Evolutionary conservation across 306 rosid species (phyloP), one percentile per base, ranked within the genome.

Genomic region (Sindora glabra): DNA sequence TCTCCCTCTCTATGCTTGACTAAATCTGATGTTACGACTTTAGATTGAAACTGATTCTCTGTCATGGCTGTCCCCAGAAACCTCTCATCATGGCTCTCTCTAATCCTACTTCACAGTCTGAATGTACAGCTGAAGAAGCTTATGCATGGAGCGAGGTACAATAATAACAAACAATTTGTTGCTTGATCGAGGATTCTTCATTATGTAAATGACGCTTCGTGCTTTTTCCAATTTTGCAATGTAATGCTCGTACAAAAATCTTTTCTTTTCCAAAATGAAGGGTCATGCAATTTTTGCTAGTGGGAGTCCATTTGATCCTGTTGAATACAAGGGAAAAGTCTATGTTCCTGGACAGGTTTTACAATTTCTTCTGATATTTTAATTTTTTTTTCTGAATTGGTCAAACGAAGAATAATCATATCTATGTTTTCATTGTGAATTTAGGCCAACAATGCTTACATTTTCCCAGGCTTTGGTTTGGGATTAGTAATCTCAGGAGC

Each of bases 101-200:
- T 56, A 86, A 90, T 69, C 97, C 97, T 1, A 86, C 97, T 21
- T 78, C 95, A 14, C 97, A 90, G 58, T 86, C 97, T 6, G 95
- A 90, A 77, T 90, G 97, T 70, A 90, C 97, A 14, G 97, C 97
- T 16, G 90, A 90, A 77, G 95, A 90, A 77, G 94, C 95, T 65
- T 90, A 90, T 55, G 66, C 76, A 7, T 90, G 90, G 88, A 84
- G 79, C 46, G 68, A 90, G 97, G 97, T 89, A n/a, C n/a, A n/a
- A 78, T 68, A 39, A 64, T 30, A 53, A 13, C 56, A 48, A 19
- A 24, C 55, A 18, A 50, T 30, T 8, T n/a, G n/a, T n/a, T n/a
- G n/a, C n/a, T n/a, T n/a, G n/a, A n/a, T 26, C 29, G 19, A 74
- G 48, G 25, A 10, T 61, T 56, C 32, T 21, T 25, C 12, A 6